phyloP scores from a whole-genome alignment of 352 stramenopile species.

The Pythium brachiatum region DNA sequence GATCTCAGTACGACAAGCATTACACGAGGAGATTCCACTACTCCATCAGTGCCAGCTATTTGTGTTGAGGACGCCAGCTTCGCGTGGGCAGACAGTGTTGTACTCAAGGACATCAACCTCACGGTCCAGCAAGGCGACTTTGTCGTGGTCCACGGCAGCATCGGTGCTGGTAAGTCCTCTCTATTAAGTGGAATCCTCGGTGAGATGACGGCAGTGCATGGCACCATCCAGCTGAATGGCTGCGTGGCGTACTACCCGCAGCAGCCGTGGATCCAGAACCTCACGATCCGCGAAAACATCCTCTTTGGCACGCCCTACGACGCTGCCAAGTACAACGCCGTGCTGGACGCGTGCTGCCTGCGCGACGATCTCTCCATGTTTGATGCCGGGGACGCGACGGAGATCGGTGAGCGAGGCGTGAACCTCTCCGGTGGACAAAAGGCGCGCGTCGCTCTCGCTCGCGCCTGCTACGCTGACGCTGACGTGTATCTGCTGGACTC shows the following conservation, averaged over 20 bases:
- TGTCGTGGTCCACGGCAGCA: constrained; percentile 30
- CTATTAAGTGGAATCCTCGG: constrained; percentile 35
- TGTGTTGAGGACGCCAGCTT: constrained; percentile 22
- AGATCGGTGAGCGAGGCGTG: constrained; percentile 92
- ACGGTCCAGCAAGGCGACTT: constrained; percentile 30
- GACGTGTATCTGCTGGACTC: constrained; percentile 87
- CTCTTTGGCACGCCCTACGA: constrained; percentile 72
- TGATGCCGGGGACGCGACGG: constrained; percentile 76
- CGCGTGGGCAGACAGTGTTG: constrained; percentile 20
- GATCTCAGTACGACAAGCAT: constrained; percentile 13
- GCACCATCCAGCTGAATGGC: constrained; percentile 23
- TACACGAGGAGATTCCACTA: background rate
- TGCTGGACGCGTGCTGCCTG: constrained; percentile 68
- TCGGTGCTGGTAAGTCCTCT: constrained; percentile 38
- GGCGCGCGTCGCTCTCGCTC: constrained; percentile 43
- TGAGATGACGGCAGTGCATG: constrained; percentile 67
- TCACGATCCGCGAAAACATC: constrained; percentile 90
- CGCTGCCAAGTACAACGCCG: constrained; percentile 31
- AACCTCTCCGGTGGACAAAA: constrained; percentile 92
- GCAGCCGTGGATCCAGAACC: constrained; percentile 90
- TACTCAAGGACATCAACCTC: constrained; percentile 28
- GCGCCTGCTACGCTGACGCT: constrained; percentile 46
- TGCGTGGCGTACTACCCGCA: constrained; percentile 61
- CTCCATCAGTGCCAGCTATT: constrained; percentile 8
- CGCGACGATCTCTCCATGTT: constrained; percentile 78